These are phyloP conservation scores for Nidularia pulvinata DNA, from an alignment of 768 basidiomycete species.

Conservation along the genomic window DNA sequence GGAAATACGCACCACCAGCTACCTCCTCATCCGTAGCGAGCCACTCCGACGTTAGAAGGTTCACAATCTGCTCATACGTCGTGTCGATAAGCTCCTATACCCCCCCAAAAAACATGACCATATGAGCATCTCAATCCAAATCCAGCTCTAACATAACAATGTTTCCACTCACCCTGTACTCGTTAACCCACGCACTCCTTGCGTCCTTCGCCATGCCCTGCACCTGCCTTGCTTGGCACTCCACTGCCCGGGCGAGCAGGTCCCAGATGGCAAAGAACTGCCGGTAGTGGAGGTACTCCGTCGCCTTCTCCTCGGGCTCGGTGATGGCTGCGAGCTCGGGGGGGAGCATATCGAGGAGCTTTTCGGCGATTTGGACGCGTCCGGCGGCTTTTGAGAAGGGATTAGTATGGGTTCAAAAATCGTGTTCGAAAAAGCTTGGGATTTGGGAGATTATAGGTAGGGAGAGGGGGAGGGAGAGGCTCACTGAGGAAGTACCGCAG, in stretches of 20 bases:
- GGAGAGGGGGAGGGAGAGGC: slow-evolving; percentile 13
- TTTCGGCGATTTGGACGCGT: slow-evolving; percentile 66
- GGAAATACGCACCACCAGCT: slow-evolving; percentile 29
- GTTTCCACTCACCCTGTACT: slow-evolving; percentile 52
- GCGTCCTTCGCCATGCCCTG: slow-evolving; percentile 60
- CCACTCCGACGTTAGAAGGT: slow-evolving; percentile 80
- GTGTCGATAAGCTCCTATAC: slow-evolving; percentile 54
- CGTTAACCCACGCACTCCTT: slow-evolving; percentile 57
- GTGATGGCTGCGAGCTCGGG: slow-evolving; percentile 57
- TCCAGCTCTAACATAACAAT: not conserved
- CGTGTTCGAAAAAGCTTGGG: too few relatives aligned
- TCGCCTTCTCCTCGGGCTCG: slow-evolving; percentile 72
- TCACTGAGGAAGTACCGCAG: slow-evolving; percentile 88
- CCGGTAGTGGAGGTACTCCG: slow-evolving; percentile 77
- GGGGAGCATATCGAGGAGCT: slow-evolving; percentile 60
- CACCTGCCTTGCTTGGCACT: slow-evolving; percentile 57
- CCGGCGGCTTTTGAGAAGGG: slow-evolving; percentile 54
- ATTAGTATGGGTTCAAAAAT: too few relatives aligned
- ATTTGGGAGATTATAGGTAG: too few relatives aligned
- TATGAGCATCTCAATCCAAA: not conserved
- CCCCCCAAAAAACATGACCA: too few relatives aligned
- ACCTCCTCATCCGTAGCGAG: slow-evolving; percentile 54
- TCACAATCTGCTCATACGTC: slow-evolving; percentile 63
- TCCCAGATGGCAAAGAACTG: slow-evolving; percentile 83
- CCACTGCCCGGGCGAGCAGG: slow-evolving; percentile 57